phyloP scores from a whole-genome alignment of 2,329 filamentous ascomycete genomes.

The Mollisiaceae sp. region DNA sequence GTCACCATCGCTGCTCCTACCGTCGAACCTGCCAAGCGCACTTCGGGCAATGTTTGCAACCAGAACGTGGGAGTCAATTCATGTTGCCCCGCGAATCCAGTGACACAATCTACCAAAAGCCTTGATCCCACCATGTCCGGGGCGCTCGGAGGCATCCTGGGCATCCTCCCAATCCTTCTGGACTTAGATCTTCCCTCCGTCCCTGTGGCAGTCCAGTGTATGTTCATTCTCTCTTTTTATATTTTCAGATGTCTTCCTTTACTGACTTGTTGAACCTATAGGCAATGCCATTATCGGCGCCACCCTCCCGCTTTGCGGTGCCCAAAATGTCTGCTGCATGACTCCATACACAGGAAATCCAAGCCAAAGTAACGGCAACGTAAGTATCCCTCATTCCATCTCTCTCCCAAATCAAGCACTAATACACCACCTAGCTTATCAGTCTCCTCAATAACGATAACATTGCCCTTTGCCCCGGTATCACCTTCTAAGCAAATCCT shows the following conservation, averaged over 20 bases:
- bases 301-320: conserved; percentile 3
- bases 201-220: conserved; percentile 18
- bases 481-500: conserved; percentile 12
- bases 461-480: conserved; percentile 19
- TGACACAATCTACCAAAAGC: background rate
- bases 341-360: conserved; percentile 1
- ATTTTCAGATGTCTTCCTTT: background rate
- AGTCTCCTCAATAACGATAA: conserved; percentile 10
- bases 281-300: conserved; percentile 13
- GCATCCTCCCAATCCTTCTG: conserved; percentile 9
- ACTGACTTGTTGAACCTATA: background rate
- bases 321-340: conserved; percentile 18
- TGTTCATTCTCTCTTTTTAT: background rate
- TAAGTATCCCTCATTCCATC: conserved; percentile 7
- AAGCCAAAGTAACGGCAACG: conserved; percentile 10
- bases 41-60: conserved; percentile 14
- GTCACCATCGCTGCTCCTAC: conserved; percentile 32
- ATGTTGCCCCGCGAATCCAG: conserved; percentile 24
- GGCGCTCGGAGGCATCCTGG: conserved; percentile 14
- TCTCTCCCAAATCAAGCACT: background rate
- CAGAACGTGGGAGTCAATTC: conserved; percentile 8
- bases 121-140: conserved; percentile 13
- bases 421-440: background rate
- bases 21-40: conserved; percentile 22
- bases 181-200: conserved; percentile 15